These are phyloP conservation scores for Aspergillus incahuasiensis DNA, from an alignment of 495 filamentous ascomycete genomes.

Conservation along the genomic window DNA sequence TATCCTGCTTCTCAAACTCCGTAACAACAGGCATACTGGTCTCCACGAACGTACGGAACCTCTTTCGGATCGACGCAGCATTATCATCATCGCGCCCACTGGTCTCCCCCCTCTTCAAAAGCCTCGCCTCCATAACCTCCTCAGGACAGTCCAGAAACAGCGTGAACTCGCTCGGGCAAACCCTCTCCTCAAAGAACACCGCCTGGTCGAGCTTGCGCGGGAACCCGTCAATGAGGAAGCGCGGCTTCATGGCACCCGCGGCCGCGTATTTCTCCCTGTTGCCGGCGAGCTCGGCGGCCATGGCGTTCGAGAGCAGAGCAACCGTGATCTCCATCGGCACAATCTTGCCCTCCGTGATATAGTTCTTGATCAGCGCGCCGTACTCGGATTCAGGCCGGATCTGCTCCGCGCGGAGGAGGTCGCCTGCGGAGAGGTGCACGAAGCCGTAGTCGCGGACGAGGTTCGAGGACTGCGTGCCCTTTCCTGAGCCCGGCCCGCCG, in stretches of 20 bases:
- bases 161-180: conserved; percentile 75
- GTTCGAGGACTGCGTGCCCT: conserved; percentile 75
- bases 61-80: conserved; percentile 88
- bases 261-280: conserved; percentile 10
- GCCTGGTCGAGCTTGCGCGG: conserved; percentile 97
- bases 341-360: conserved; percentile 90
- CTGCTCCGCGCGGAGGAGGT: conserved; percentile 91
- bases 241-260: conserved; percentile 28
- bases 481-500: conserved; percentile 52
- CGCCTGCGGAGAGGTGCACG: conserved; percentile 86
- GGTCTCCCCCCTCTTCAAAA: conserved; percentile 88
- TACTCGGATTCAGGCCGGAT: conserved; percentile 77
- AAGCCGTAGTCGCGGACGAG: conserved; percentile 89
- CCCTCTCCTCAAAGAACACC: conserved; percentile 81
- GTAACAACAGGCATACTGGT: conserved; percentile 96
- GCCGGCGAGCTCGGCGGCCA: conserved; percentile 56
- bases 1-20: conserved; percentile 68
- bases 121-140: conserved; percentile 72
- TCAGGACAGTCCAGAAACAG: conserved; percentile 92
- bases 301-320: conserved; percentile 84
- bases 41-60: conserved; percentile 88
- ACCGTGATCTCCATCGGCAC: conserved; percentile 99
- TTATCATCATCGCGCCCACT: conserved; percentile 90
- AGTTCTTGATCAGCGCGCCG: conserved; percentile 80
- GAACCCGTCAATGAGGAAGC: conserved; percentile 92